Base-by-base conservation (phyloP, 345 rosid species). In the Luvunga scandens region DNA sequence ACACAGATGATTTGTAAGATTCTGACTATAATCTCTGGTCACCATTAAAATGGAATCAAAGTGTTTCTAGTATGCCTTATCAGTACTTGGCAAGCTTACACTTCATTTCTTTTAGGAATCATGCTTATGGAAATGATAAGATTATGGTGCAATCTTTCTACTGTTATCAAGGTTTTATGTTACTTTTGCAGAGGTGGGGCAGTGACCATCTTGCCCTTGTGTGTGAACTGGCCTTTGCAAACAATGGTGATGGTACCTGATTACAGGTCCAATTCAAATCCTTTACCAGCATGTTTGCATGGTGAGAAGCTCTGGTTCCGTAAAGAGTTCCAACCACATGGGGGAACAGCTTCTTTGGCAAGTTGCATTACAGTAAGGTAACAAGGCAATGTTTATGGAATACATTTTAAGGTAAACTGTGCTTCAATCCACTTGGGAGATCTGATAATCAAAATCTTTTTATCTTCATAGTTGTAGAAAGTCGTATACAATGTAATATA, bases 151-250 rank as follows among this genome's bases (percentile, higher is more conserved):
- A 4, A 19, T 18, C 19, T 63, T n/a, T 61, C 56, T 8, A 12
- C 1, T 42, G 65, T 27, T 14, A 12, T 38, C 27, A n/a, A 28
- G 31, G 30, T 66, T 83, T 45, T 77, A 18, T 74, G 10, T 53
- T 19, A 70, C 81, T 77, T 77, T 62, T 34, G 83, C 87, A 95
- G 99, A 91, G 83, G 77, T 96, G 94, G 93, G 97, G 98, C 78
- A 96, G 98, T 28, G 97, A 96, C 83, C 99, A 96, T 85, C 99
- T 96, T 64, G 97, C 99, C 59, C 89, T 95, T 63, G 98, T 85
- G 53, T 93, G 97, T 48, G 99, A 94, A 80, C 86, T 96, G 75
- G 97, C 91, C 65, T 92, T 92, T 78, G 78, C 81, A 39, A 88
- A 84, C 48, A 82, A 81, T 45, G 71, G 57, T 38, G 67, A 60